Evolutionary conservation across 306 rosid species (phyloP).

Genomic region (Casuarina cunninghamiana): DNA sequence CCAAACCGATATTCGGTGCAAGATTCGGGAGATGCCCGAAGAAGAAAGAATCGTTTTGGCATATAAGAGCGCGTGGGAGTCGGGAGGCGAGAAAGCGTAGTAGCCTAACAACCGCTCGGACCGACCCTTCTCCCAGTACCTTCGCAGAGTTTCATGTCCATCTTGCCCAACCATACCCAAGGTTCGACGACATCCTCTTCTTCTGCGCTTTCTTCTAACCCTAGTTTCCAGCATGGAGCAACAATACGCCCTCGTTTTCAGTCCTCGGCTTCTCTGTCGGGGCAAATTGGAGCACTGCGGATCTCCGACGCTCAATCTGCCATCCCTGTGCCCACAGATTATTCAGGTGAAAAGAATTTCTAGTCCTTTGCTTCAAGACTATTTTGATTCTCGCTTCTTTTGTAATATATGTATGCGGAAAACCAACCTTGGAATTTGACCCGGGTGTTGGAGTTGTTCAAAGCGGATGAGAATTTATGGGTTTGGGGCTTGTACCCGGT

Average conservation of each 20-base stretch:
- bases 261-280: conserved; percentile 39
- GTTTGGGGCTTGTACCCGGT: background rate
- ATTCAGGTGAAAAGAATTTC: conserved; percentile 37
- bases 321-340: conserved; percentile 17
- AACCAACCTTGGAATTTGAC: background rate
- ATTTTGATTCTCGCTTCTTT: background rate
- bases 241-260: conserved; percentile 4
- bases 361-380: background rate
- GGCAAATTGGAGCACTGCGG: conserved; percentile 52
- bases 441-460: background rate
- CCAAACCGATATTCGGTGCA: conserved; percentile 19
- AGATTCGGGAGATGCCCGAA: conserved; percentile 22
- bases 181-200: conserved; percentile 61
- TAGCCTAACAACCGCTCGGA: conserved; percentile 9
- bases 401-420: background rate
- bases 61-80: background rate
- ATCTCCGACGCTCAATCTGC: conserved; percentile 51
- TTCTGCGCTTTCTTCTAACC: conserved; percentile 42
- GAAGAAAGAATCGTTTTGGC: background rate
- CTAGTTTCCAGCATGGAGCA: conserved; percentile 72
- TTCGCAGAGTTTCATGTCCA: conserved; percentile 87
- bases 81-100: background rate
- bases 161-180: conserved; percentile 83
- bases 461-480: background rate
- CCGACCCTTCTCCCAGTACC: conserved; percentile 17